Conservation (phyloP, 805 yeast genomes). For the Candida stauntonica region DNA sequence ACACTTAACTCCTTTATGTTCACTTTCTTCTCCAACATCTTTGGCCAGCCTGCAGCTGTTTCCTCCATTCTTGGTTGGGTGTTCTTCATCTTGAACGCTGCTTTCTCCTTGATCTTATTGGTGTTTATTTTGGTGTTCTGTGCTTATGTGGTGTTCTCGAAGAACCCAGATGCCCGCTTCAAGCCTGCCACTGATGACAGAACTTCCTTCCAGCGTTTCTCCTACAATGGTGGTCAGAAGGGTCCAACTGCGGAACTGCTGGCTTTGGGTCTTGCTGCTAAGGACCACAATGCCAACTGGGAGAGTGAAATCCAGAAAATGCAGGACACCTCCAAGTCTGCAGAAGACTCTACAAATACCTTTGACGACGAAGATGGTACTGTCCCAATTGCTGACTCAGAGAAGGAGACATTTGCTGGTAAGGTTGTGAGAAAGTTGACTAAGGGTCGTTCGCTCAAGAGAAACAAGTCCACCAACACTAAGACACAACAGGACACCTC, state of each 20-base stretch:
- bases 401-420: constrained; percentile 36
- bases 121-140: constrained; percentile 65
- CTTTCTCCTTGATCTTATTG: constrained; percentile 72
- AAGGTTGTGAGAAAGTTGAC: constrained; percentile 41
- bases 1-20: constrained; percentile 80
- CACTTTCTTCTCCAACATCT: constrained; percentile 79
- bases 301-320: constrained; percentile 44
- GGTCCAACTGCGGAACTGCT: constrained; percentile 47
- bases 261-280: constrained; percentile 80
- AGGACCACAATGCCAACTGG: constrained; percentile 74
- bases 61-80: constrained; percentile 88
- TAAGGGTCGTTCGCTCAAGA: constrained; percentile 26
- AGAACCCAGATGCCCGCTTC: constrained; percentile 85
- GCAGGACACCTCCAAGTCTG: constrained; percentile 15
- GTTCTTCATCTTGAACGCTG: constrained; percentile 85
- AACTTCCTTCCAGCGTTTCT: constrained; percentile 70
- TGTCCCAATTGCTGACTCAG: constrained; percentile 31
- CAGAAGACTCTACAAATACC: constrained; percentile 18
- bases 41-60: constrained; percentile 75
- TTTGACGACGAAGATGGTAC: constrained; percentile 26
- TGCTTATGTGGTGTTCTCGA: constrained; percentile 58
- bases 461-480: constrained; percentile 13
- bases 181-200: constrained; percentile 90
- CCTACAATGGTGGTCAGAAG: constrained; percentile 28
- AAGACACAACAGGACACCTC: constrained; percentile 9